Percentiles rank a stretch among this genome's conserved stretches.
Conservation (phyloP, 441 rosid genomes). For the Euphorbia schlechtendalii region DNA sequence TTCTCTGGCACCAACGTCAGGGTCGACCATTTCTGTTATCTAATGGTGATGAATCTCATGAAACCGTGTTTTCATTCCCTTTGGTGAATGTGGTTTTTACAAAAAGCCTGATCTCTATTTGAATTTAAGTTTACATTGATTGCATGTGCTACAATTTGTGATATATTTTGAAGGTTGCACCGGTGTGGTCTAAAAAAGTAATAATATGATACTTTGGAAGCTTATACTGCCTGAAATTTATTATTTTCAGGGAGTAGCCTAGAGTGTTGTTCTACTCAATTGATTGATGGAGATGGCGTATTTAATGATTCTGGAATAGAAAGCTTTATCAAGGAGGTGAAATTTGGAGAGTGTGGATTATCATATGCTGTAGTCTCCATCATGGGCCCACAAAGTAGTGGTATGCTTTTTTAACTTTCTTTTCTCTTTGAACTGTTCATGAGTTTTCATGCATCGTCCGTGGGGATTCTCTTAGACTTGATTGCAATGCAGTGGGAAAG, state of each 20-base stretch:
- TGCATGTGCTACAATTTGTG: not conserved
- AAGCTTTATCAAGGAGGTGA: constrained; percentile 64
- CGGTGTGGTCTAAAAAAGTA: not conserved
- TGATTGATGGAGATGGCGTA: constrained; percentile 85
- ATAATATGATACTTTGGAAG: constrained; percentile 4
- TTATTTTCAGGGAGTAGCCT: constrained; percentile 33
- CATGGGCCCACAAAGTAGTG: constrained; percentile 99
- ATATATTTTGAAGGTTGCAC: not conserved
- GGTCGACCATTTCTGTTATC: not conserved
- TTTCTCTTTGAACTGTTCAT: not conserved
- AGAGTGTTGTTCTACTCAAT: constrained; percentile 69
- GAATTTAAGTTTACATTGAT: not conserved
- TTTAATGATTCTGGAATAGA: constrained; percentile 71
- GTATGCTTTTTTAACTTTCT: constrained; percentile 49
- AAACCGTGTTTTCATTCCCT: not conserved
- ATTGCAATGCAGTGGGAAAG: constrained; percentile 6
- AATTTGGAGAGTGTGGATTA: constrained; percentile 72
- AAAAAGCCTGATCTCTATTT: not conserved
- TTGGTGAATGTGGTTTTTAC: not conserved
- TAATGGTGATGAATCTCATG: not conserved
- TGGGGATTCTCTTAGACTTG: not conserved
- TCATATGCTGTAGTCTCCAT: constrained; percentile 96
- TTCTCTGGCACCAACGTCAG: not conserved
- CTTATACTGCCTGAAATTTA: constrained; percentile 5
- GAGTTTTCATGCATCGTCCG: not conserved